These are phyloP conservation scores for Neophaeococcomyces aloes DNA, from an alignment of 2,329 filamentous ascomycete genomes.

Conservation along the genomic window DNA sequence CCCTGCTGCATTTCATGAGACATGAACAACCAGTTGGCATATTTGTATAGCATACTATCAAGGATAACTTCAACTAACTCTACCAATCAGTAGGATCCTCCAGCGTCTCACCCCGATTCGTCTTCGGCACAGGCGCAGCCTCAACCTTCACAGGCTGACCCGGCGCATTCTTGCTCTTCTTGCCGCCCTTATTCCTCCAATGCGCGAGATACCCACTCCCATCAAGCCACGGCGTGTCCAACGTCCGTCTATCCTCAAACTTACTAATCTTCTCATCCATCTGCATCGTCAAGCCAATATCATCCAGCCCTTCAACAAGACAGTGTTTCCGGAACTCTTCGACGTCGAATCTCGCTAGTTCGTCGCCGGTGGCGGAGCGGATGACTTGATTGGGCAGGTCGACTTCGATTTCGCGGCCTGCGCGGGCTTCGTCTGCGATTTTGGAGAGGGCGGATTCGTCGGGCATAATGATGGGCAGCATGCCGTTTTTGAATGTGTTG, in stretches of 20 bases:
- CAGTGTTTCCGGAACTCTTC: conserved; percentile 94
- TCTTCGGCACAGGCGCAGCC: conserved; percentile 67
- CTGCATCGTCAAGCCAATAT: conserved; percentile 90
- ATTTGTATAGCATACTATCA: too few relatives aligned
- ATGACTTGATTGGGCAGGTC: conserved; percentile 79
- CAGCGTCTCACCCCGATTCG: conserved; percentile 74
- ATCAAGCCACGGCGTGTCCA: conserved; percentile 81
- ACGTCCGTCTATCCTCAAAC: conserved; percentile 68
- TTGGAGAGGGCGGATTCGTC: conserved; percentile 56
- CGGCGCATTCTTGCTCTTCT: conserved; percentile 1
- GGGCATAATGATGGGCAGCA: conserved; percentile 73
- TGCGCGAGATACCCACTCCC: conserved; percentile 67
- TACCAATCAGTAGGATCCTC: conserved; percentile 86
- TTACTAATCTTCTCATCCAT: conserved; percentile 76
- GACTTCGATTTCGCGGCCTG: conserved; percentile 75
- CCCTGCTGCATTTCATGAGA: too few relatives aligned
- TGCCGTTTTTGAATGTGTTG: conserved; percentile 99
- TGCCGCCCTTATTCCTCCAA: conserved; percentile 27
- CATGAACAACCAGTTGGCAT: too few relatives aligned
- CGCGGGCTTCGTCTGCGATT: conserved; percentile 65
- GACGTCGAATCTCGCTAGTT: conserved; percentile 70
- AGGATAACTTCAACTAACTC: too few relatives aligned
- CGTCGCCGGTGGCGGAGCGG: conserved; percentile 61
- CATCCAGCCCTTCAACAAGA: conserved; percentile 82
- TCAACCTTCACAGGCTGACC: conserved; percentile 52